Evolutionary conservation across 768 basidiomycete species (phyloP), one percentile per base, ranked within the genome.

Genomic region (Myochromella boudieri): DNA sequence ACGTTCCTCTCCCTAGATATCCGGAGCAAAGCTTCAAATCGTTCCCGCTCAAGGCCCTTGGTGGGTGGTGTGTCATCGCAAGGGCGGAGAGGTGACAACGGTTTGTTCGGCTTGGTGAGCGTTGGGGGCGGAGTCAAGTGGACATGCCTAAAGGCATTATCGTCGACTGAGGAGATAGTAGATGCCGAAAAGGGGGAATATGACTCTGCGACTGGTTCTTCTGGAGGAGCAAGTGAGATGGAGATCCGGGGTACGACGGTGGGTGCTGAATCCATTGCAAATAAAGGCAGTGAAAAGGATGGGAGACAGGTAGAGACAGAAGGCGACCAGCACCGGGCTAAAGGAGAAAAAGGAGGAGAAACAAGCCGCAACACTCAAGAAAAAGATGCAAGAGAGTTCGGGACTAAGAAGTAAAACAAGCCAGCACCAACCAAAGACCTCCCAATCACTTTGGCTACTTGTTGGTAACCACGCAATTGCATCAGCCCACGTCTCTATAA

Each of bases 171-270:
- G 38, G 62, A 45, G 48, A 62, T 61, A 49, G 57, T 53, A 25
- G 60, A 60, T 46, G 61, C 60, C n/a, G 70, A 61, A 55, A 85
- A 84, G 7, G 85, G 84, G 44, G 85, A 87, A 61, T 71, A 80
- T 2, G 83, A 81, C 60, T 86, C 82, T 25, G 66, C 54, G 25
- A 59, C 44, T 33, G 67, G 63, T 40, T 77, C 75, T 54, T 77
- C 70, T n/a, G 78, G 78, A 3, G 83, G 80, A 38, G 87, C 80
- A 26, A 74, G 80, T 17, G 84, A 88, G 59, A 91, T 80, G 55
- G 74, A 77, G 55, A 91, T 90, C 52, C 77, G 70, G 54, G 87
- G 87, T 57, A 87, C 66, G 47, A 75, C 68, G 44, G 71, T 65
- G 50, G 63, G 62, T 55, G 66, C 60, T 45, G 49, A 53, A 64